Evolutionary conservation across 2,329 filamentous ascomycete species (phyloP).

Genomic region (Coniochaeta pulveracea): DNA sequence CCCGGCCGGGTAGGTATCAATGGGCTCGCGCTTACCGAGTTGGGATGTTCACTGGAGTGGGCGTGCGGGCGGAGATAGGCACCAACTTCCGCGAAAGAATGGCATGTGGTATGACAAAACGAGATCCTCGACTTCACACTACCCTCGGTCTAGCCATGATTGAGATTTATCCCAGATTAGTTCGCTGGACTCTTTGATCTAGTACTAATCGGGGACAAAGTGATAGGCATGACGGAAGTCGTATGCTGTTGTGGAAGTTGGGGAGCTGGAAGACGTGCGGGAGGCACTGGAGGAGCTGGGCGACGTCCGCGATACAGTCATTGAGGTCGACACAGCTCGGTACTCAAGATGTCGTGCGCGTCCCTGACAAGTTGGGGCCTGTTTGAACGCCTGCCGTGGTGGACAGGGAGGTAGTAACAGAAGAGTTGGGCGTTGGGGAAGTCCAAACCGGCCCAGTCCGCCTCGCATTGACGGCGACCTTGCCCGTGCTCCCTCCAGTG

Average conservation of each 20-base stretch:
- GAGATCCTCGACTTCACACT: too few species aligned
- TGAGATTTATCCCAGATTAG: not conserved
- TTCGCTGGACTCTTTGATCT: not conserved
- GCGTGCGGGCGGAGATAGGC: too few species aligned
- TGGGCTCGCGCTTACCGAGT: too few species aligned
- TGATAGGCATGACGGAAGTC: not conserved
- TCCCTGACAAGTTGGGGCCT: not conserved
- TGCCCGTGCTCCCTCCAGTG: not conserved
- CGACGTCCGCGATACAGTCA: not conserved
- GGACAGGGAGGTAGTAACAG: not conserved
- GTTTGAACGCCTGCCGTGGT: not conserved
- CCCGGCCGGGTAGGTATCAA: too few species aligned
- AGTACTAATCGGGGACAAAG: not conserved
- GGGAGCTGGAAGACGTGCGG: not conserved
- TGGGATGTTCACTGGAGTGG: too few species aligned
- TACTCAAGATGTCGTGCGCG: not conserved
- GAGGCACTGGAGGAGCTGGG: not conserved
- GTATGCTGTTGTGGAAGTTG: not conserved
- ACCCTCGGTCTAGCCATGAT: too few species aligned
- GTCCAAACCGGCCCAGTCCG: not conserved
- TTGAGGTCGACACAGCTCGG: not conserved
- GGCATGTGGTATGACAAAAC: too few species aligned
- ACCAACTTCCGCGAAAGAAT: too few species aligned
- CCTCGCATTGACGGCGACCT: not conserved
- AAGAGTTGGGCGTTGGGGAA: not conserved